Evolutionary conservation across 176 grass and related monocot genomes (phyloP).

Genomic region (Oryza glaberrima): DNA sequence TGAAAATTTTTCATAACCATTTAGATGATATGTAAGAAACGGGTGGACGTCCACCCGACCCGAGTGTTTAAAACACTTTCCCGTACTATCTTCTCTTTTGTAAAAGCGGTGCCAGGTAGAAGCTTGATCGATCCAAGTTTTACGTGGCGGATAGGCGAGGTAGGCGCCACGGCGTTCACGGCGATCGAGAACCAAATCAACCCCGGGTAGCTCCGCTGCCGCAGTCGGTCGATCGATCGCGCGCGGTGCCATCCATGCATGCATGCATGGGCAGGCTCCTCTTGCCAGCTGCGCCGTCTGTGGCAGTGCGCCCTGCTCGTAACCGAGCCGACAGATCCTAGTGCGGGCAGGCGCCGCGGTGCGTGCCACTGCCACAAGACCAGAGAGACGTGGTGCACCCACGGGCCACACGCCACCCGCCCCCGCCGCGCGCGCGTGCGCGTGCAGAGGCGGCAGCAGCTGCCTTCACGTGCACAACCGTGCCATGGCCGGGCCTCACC

Average conservation of each 20-base stretch:
- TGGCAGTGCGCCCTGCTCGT: background rate
- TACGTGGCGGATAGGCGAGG: background rate
- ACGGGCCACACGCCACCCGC: background rate
- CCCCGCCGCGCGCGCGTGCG: background rate
- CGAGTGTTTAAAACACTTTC: no score
- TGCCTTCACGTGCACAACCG: background rate
- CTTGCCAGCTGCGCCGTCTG: background rate
- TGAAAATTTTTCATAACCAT: no score
- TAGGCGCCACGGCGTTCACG: background rate
- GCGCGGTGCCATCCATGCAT: background rate
- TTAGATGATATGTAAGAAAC: no score
- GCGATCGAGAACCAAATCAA: no score
- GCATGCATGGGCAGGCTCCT: background rate
- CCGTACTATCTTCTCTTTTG: background rate
- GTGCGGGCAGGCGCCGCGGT: background rate
- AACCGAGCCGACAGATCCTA: background rate
- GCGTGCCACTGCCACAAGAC: background rate
- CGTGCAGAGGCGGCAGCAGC: background rate
- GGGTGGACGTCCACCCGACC: no score
- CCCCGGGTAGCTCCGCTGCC: background rate
- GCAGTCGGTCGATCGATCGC: conserved; percentile 1
- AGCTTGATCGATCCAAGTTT: background rate
- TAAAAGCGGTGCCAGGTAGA: background rate
- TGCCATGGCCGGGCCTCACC: background rate
- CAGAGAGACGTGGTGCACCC: background rate